Conservation (phyloP, 2,329 filamentous ascomycete genomes). For the Hymenoscyphus salicellus region DNA sequence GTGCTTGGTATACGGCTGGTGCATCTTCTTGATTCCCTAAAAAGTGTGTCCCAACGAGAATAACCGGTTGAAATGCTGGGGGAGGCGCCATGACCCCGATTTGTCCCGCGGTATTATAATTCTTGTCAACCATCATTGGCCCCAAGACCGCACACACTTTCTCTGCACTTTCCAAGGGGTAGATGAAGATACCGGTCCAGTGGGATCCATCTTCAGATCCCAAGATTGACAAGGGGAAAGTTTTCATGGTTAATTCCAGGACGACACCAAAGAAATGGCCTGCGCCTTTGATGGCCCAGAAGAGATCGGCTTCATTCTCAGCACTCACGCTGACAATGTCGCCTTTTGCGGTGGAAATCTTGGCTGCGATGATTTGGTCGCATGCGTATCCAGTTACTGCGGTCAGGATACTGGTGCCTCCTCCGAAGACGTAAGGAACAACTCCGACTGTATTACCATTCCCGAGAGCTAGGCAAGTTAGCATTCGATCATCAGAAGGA, state of each 20-base stretch:
- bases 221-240: constrained; percentile 21
- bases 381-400: constrained; percentile 25
- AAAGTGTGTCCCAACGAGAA: constrained; percentile 12
- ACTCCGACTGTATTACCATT: constrained; percentile 36
- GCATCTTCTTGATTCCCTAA: constrained; percentile 9
- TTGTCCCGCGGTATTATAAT: constrained; percentile 7
- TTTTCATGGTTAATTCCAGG: constrained; percentile 30
- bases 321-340: constrained; percentile 25
- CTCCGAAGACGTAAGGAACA: constrained; percentile 27
- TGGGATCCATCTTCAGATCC: constrained; percentile 21
- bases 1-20: not conserved
- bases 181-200: constrained; percentile 34
- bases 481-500: not conserved
- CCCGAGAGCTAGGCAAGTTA: constrained; percentile 26
- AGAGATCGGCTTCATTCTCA: constrained; percentile 26
- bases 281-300: constrained; percentile 34
- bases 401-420: constrained; percentile 11
- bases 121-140: constrained; percentile 8
- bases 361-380: constrained; percentile 31
- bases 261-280: constrained; percentile 36
- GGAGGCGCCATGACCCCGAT: constrained; percentile 15
- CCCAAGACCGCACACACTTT: constrained; percentile 31
- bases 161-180: constrained; percentile 29
- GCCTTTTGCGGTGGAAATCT: constrained; percentile 32
- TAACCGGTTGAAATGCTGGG: constrained; percentile 4